Percentiles rank a stretch among this genome's conserved stretches.
Evolutionary conservation across 2,329 filamentous ascomycete genomes (phyloP).

Genomic region (Uncinocarpus reesii): DNA sequence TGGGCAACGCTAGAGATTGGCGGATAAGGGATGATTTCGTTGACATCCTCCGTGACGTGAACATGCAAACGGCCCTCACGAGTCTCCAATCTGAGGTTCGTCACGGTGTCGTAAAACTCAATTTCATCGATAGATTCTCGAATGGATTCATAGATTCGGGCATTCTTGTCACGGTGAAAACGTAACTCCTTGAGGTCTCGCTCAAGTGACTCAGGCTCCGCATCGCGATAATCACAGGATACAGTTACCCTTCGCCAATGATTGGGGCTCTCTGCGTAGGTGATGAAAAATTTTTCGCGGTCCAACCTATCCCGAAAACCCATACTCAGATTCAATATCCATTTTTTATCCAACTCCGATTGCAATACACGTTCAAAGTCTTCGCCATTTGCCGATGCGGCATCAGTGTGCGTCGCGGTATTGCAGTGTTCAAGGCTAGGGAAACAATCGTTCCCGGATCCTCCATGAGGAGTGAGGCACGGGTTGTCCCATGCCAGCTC

Average conservation of each 20-base stretch:
- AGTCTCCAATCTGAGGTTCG: constrained; percentile 88
- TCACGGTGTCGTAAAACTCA: constrained; percentile 91
- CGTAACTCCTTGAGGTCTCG: constrained; percentile 65
- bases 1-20: constrained; percentile 62
- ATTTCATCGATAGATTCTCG: constrained; percentile 87
- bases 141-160: constrained; percentile 88
- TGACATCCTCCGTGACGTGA: constrained; percentile 93
- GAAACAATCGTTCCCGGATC: not conserved
- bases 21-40: constrained; percentile 87
- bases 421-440: constrained; percentile 23
- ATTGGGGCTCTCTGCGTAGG: constrained; percentile 70
- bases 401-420: constrained; percentile 41
- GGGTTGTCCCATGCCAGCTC: constrained; percentile 33
- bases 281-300: constrained; percentile 96
- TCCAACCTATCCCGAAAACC: constrained; percentile 89
- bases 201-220: constrained; percentile 72
- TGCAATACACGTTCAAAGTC: constrained; percentile 23
- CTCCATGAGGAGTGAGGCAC: constrained; percentile 20
- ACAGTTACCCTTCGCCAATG: constrained; percentile 83
- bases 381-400: constrained; percentile 26
- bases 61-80: constrained; percentile 80
- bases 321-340: constrained; percentile 98
- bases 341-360: constrained; percentile 67
- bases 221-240: constrained; percentile 81
- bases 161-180: constrained; percentile 83